Conservation (phyloP, 805 yeast species). For the Pichia thaimueangensis region DNA sequence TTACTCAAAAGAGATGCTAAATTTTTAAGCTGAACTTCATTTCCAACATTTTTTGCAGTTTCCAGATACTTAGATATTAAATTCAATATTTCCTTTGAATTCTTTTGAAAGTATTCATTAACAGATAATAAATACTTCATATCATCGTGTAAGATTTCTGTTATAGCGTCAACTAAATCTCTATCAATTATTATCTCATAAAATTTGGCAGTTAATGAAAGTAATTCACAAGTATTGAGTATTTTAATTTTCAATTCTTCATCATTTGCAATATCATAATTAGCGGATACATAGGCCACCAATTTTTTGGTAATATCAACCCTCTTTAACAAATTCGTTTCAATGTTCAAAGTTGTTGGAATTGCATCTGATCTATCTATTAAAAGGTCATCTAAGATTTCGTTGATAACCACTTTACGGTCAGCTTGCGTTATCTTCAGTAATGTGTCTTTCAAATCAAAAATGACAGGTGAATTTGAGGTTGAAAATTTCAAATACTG, state of each 20-base stretch:
- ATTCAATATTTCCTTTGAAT: conserved; percentile 1
- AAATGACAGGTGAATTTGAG: conserved; percentile 16
- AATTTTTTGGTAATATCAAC: conserved; percentile 23
- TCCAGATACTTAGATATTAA: conserved; percentile 8
- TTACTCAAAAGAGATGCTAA: conserved; percentile 8
- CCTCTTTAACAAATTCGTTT: conserved; percentile 47
- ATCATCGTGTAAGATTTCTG: conserved; percentile 2
- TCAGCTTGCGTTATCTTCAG: conserved; percentile 34
- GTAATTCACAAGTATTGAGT: conserved; percentile 16
- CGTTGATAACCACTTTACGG: conserved; percentile 44
- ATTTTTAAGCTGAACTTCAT: conserved; percentile 5
- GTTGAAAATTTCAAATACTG: conserved; percentile 69
- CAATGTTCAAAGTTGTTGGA: conserved; percentile 35
- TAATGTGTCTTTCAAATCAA: conserved; percentile 32
- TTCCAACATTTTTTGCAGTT: background rate
- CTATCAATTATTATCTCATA: conserved; percentile 8
- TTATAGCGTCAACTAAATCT: background rate
- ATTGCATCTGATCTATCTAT: conserved; percentile 51
- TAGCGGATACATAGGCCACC: conserved; percentile 17
- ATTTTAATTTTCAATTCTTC: conserved; percentile 13
- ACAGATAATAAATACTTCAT: background rate
- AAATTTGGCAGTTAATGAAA: conserved; percentile 14
- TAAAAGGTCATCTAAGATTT: conserved; percentile 51
- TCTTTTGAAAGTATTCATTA: background rate
- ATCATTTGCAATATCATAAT: conserved; percentile 15